phyloP scores from a whole-genome alignment of 306 rosid genomes.

The Casuarina cunninghamiana region DNA sequence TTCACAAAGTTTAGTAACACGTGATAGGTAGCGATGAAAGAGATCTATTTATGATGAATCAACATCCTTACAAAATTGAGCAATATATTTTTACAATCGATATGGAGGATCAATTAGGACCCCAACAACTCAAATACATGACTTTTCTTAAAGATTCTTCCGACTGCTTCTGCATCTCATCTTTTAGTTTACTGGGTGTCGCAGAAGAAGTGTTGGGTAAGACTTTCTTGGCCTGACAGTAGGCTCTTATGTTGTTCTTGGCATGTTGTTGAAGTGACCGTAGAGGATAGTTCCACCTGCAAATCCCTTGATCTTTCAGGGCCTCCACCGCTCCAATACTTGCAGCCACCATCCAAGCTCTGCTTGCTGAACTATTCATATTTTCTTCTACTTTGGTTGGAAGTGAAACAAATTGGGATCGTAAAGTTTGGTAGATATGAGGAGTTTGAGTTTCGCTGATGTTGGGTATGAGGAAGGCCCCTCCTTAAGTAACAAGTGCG shows the following conservation, averaged over 20 bases:
- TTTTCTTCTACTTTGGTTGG: background rate
- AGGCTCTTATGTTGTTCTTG: constrained; percentile 22
- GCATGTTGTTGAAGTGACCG: constrained; percentile 23
- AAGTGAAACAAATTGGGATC: background rate
- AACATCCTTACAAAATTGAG: background rate
- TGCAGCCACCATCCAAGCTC: constrained; percentile 29
- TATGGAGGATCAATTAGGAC: constrained; percentile 4
- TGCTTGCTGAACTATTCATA: constrained; percentile 27
- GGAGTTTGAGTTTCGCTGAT: too few relatives aligned
- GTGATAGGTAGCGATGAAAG: too few relatives aligned
- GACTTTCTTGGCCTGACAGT: constrained; percentile 16
- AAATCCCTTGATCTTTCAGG: constrained; percentile 31
- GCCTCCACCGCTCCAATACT: constrained; percentile 35
- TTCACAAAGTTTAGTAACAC: too few relatives aligned
- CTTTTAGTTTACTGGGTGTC: background rate
- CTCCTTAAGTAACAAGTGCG: too few relatives aligned
- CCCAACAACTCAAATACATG: constrained; percentile 36
- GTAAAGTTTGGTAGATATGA: too few relatives aligned
- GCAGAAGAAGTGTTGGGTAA: constrained; percentile 17
- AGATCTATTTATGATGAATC: too few relatives aligned
- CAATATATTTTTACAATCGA: background rate
- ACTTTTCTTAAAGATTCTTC: constrained; percentile 27
- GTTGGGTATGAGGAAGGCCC: too few relatives aligned
- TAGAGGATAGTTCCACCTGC: constrained; percentile 24
- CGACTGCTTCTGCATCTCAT: constrained; percentile 8